These are phyloP conservation scores for Coccomyxa sp. DNA, from an alignment of 139 green algal genomes.

Conservation along the genomic window DNA sequence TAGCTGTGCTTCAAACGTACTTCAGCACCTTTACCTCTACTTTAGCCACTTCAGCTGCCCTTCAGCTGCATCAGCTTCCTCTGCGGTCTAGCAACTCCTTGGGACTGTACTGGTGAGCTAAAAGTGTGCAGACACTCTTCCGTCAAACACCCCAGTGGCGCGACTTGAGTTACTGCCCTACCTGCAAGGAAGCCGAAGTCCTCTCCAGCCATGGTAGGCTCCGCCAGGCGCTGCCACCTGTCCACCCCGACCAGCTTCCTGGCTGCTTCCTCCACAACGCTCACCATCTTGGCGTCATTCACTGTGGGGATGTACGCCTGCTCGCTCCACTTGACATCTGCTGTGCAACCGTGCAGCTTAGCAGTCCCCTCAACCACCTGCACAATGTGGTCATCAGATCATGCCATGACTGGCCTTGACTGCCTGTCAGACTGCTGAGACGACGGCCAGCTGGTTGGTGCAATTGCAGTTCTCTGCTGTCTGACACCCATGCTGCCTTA, in stretches of 20 bases:
- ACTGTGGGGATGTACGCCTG: constrained; percentile 70
- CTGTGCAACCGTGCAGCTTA: constrained; percentile 57
- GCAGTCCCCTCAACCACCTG: constrained; percentile 45
- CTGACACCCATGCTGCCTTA: background rate
- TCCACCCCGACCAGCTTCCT: constrained; percentile 11
- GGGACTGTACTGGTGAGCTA: background rate
- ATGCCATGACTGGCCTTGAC: background rate
- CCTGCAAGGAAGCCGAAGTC: background rate
- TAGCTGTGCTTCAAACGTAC: background rate
- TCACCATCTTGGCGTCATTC: constrained; percentile 55
- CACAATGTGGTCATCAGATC: background rate
- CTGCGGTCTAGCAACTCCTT: background rate
- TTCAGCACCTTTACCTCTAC: background rate
- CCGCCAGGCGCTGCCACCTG: background rate
- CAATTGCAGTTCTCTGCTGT: background rate
- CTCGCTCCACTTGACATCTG: constrained; percentile 61
- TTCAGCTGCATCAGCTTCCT: no score
- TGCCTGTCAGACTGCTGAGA: background rate
- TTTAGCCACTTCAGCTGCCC: no score
- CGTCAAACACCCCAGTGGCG: no score
- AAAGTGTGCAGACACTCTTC: background rate
- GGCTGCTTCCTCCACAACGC: constrained; percentile 55
- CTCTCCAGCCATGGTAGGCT: background rate
- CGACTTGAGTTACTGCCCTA: background rate
- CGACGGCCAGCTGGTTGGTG: background rate